These are phyloP conservation scores for Xylaria castorea DNA, from an alignment of 495 filamentous ascomycete genomes.

Conservation along the genomic window DNA sequence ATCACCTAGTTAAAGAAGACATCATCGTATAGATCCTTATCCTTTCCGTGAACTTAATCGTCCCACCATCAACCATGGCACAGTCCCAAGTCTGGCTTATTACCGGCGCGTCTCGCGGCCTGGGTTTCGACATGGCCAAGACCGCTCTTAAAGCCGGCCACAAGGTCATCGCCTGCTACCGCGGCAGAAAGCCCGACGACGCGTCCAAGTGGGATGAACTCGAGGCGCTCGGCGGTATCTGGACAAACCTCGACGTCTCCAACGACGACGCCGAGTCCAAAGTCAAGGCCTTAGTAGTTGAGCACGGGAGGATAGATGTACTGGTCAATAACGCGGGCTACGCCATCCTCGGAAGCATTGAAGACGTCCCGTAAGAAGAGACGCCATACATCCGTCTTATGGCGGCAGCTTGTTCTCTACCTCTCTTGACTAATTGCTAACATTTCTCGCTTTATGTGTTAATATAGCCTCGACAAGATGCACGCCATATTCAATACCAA, in stretches of 20 bases:
- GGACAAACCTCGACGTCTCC: slow-evolving; percentile 49
- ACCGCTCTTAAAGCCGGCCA: slow-evolving; percentile 47
- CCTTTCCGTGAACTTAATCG: background rate
- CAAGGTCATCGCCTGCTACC: slow-evolving; percentile 49
- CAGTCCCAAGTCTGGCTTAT: slow-evolving; percentile 52
- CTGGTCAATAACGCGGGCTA: slow-evolving; percentile 59
- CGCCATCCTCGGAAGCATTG: slow-evolving; percentile 50
- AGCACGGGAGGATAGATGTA: slow-evolving; percentile 55
- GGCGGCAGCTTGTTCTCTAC: background rate
- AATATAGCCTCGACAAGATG: slow-evolving; percentile 40
- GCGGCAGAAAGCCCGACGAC: slow-evolving; percentile 40
- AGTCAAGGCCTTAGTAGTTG: slow-evolving; percentile 40
- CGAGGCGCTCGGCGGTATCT: slow-evolving; percentile 46
- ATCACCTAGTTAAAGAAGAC: slow-evolving; percentile 6
- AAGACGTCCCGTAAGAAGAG: slow-evolving; percentile 48
- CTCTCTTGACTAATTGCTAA: background rate
- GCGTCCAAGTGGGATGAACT: slow-evolving; percentile 39
- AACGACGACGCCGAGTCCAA: slow-evolving; percentile 40
- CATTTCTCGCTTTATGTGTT: background rate
- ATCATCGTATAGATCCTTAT: background rate
- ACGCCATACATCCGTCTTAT: background rate
- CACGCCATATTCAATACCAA: slow-evolving; percentile 51
- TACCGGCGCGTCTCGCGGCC: slow-evolving; percentile 53
- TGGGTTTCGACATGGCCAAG: slow-evolving; percentile 47
- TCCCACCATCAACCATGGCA: slow-evolving; percentile 25